phyloP scores from a whole-genome alignment of 306 rosid species.

The Quercus bicolor region DNA sequence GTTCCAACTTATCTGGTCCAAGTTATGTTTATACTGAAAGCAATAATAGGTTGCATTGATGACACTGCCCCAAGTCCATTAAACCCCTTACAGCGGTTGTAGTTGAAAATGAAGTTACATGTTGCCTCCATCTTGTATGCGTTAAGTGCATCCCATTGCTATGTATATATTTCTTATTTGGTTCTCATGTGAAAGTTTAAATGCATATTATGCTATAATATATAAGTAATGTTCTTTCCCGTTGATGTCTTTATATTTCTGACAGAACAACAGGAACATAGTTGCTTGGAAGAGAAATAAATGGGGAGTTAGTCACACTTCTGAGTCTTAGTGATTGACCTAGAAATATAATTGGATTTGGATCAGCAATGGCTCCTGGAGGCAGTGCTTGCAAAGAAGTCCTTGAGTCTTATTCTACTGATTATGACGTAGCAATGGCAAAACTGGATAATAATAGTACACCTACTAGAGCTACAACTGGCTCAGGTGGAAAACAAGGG shows the following conservation, averaged over 20 bases:
- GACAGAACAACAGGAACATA: conserved; percentile 29
- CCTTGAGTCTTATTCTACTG: conserved; percentile 51
- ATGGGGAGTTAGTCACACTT: conserved; percentile 19
- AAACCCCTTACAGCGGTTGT: neutral
- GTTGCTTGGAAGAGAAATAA: conserved; percentile 22
- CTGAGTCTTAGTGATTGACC: conserved; percentile 13
- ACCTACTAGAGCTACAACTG: conserved; percentile 36
- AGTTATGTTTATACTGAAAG: neutral
- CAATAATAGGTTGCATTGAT: neutral
- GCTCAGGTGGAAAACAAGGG: conserved; percentile 51
- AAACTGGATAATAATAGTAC: conserved; percentile 52
- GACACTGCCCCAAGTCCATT: neutral
- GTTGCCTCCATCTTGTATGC: neutral
- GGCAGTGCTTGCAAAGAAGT: conserved; percentile 63
- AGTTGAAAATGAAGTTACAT: neutral
- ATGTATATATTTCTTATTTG: neutral
- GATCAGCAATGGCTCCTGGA: conserved; percentile 66
- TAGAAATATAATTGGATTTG: conserved; percentile 27
- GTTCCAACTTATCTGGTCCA: neutral
- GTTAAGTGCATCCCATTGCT: neutral
- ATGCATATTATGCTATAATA: neutral
- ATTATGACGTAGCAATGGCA: conserved; percentile 49
- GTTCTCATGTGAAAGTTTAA: conserved; percentile 2
- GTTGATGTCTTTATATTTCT: conserved; percentile 16
- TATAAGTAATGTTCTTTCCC: neutral